phyloP scores from a whole-genome alignment of 352 stramenopile species.

The Globisporangium mamillatum region DNA sequence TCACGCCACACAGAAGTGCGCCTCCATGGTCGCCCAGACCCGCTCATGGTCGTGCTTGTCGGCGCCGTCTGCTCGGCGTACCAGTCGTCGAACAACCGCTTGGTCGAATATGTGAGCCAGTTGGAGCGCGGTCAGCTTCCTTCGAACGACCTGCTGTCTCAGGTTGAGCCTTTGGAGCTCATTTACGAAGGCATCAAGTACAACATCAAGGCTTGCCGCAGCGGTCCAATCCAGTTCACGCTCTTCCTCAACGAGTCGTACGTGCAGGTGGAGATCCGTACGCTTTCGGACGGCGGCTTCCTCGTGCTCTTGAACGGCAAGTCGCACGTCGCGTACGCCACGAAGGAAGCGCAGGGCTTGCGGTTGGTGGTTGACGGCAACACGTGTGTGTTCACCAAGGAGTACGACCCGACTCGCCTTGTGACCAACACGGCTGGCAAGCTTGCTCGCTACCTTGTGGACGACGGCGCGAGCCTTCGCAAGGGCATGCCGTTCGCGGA shows the following conservation, averaged over 20 bases:
- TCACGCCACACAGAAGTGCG: constrained; percentile 90
- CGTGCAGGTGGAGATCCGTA: constrained; percentile 93
- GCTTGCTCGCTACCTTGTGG: constrained; percentile 98
- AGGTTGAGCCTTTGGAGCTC: constrained; percentile 91
- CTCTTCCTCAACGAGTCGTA: constrained; percentile 89
- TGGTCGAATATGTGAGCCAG: constrained; percentile 81
- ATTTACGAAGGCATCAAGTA: constrained; percentile 99
- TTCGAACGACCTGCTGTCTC: constrained; percentile 79
- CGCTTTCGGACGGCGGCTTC: constrained; percentile 97
- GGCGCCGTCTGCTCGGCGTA: constrained; percentile 85
- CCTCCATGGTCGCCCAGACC: constrained; percentile 77
- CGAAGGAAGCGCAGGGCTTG: constrained; percentile 87
- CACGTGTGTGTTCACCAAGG: constrained; percentile 98
- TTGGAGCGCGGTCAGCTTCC: constrained; percentile 92
- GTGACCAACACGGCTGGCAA: constrained; percentile 98
- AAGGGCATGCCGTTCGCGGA: constrained; percentile 86
- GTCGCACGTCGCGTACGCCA: constrained; percentile 96
- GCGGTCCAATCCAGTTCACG: constrained; percentile 89
- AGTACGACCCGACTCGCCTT: constrained; percentile 98
- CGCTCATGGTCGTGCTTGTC: constrained; percentile 86
- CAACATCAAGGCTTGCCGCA: constrained; percentile 90
- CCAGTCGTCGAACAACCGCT: constrained; percentile 67
- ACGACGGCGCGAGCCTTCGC: constrained; percentile 90
- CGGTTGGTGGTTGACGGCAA: constrained; percentile 93
- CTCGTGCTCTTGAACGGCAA: constrained; percentile 96